Percentiles rank a stretch among this genome's conserved stretches.
phyloP scores from a whole-genome alignment of 2,329 filamentous ascomycete genomes.

The Trichoderma atroviride region DNA sequence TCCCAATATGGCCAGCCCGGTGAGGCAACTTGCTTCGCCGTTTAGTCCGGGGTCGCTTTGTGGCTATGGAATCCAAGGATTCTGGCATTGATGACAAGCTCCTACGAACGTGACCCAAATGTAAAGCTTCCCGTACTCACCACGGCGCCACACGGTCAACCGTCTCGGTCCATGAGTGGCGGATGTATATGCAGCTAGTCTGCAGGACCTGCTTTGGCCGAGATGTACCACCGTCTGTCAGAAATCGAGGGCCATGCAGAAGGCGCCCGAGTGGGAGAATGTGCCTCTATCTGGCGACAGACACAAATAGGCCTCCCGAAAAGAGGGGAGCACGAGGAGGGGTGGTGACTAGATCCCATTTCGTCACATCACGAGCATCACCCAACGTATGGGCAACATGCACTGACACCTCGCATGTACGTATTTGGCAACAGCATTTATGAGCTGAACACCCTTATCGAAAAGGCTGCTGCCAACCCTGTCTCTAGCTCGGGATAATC shows the following conservation, averaged over 20 bases:
- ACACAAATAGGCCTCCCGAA: conserved; percentile 1
- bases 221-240: background rate
- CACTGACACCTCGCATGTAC: conserved; percentile 8
- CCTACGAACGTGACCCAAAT: conserved; percentile 11
- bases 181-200: conserved; percentile 8
- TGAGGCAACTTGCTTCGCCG: conserved; percentile 11
- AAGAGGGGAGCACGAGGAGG: background rate
- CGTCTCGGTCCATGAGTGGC: background rate
- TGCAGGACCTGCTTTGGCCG: background rate
- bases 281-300: background rate
- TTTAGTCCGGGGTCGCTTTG: conserved; percentile 11
- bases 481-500: conserved; percentile 10
- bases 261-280: background rate
- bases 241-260: background rate
- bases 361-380: conserved; percentile 20
- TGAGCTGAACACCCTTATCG: conserved; percentile 21
- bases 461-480: conserved; percentile 3
- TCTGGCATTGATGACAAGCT: conserved; percentile 14
- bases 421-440: background rate
- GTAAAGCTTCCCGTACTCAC: background rate
- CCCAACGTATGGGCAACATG: conserved; percentile 2
- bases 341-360: conserved; percentile 8
- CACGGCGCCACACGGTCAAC: conserved; percentile 9
- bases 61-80: conserved; percentile 20
- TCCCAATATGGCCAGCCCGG: background rate